Percentiles rank a stretch among this genome's conserved stretches.
Conservation (phyloP, 371 early-diverging fungal species). For the Nematocida sp. region DNA sequence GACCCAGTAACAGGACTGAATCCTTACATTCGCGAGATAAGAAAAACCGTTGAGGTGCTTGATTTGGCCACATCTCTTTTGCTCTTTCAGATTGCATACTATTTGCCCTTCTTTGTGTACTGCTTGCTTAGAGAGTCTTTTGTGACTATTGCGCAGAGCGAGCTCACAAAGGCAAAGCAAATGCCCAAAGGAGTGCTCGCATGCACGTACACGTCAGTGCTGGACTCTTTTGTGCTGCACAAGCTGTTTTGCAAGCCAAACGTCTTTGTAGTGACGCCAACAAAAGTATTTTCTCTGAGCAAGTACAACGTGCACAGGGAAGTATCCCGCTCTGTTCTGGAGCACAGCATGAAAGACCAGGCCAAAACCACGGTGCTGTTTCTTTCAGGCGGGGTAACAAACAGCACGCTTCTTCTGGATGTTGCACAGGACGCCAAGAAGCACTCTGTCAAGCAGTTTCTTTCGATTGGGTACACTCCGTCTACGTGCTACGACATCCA, state of each 20-base stretch:
- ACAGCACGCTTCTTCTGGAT: constrained; percentile 2
- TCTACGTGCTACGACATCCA: constrained; percentile 13
- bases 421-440: neutral
- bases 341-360: neutral
- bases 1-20: constrained; percentile 50
- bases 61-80: too few relatives aligned
- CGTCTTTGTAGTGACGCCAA: neutral
- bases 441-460: neutral
- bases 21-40: constrained; percentile 28
- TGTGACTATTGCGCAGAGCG: too few relatives aligned
- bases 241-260: neutral
- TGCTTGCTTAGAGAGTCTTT: too few relatives aligned
- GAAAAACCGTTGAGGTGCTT: too few relatives aligned
- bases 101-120: too few relatives aligned
- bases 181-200: neutral
- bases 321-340: neutral
- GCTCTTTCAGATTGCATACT: too few relatives aligned
- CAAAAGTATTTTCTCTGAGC: neutral
- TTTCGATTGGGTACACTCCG: neutral
- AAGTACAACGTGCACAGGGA: constrained; percentile 10
- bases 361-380: neutral
- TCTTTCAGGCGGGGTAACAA: constrained; percentile 32
- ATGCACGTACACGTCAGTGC: constrained; percentile 30
- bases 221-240: neutral
- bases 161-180: too few relatives aligned